phyloP scores from a whole-genome alignment of 768 basidiomycete species.

The Tricholoma flavovirens region DNA sequence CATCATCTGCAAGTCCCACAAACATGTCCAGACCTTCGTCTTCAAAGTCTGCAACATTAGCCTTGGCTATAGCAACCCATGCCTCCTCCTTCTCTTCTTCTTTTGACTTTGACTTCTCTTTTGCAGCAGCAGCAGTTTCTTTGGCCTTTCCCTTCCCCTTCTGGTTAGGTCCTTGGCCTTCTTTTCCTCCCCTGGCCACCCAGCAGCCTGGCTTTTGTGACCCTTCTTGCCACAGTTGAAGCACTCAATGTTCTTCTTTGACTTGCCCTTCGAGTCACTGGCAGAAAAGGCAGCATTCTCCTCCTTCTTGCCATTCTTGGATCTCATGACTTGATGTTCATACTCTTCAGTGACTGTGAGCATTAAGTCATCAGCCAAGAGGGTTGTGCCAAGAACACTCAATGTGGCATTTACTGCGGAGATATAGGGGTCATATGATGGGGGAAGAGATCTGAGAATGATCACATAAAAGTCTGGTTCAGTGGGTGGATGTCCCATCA shows the following conservation, averaged over 20 bases:
- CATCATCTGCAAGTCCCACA: background rate
- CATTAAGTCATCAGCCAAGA: slow-evolving; percentile 19
- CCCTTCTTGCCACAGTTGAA: slow-evolving; percentile 25
- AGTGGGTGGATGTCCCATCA: slow-evolving; percentile 23
- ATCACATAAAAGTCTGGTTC: slow-evolving; percentile 29
- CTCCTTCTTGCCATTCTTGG: slow-evolving; percentile 17
- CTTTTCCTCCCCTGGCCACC: slow-evolving; percentile 10
- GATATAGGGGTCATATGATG: slow-evolving; percentile 26
- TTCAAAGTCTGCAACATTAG: background rate
- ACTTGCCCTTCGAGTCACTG: slow-evolving; percentile 6
- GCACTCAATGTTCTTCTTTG: slow-evolving; percentile 16
- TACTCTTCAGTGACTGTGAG: slow-evolving; percentile 21
- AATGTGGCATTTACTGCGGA: slow-evolving; percentile 23
- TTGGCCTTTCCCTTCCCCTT: background rate
- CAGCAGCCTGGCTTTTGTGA: slow-evolving; percentile 21
- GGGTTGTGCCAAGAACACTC: no score
- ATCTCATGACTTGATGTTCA: slow-evolving; percentile 12
- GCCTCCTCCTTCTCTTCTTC: slow-evolving; percentile 11
- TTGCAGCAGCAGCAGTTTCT: no score
- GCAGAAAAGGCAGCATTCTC: slow-evolving; percentile 20
- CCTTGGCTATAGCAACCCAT: background rate
- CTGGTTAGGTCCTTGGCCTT: no score
- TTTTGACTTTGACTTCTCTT: slow-evolving; percentile 8
- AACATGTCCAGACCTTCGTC: background rate
- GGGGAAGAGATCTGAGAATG: slow-evolving; percentile 29